Percentiles rank a stretch among this genome's conserved stretches.
Evolutionary conservation across 2,329 filamentous ascomycete genomes (phyloP).

Genomic region (Dactylellina drechsleri): DNA sequence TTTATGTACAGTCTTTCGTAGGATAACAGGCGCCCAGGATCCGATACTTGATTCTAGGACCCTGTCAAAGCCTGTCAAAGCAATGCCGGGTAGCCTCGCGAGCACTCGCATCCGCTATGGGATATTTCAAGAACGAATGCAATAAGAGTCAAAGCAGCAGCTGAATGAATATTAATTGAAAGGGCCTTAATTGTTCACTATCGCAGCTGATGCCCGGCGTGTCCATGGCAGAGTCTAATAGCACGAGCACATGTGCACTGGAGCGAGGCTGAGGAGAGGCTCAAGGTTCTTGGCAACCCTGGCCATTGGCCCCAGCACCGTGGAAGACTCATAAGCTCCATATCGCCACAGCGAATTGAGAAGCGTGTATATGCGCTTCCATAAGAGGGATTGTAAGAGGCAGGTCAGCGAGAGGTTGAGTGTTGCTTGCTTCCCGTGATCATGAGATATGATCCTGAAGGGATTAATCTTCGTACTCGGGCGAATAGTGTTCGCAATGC

Average conservation of each 20-base stretch:
- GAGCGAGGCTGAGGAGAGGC: slow-evolving; percentile 43
- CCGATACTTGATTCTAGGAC: no score
- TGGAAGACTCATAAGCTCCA: slow-evolving; percentile 27
- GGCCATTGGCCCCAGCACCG: neutral
- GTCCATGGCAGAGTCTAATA: slow-evolving; percentile 22
- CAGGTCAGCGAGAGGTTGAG: neutral
- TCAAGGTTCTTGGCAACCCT: slow-evolving; percentile 12
- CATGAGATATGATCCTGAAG: neutral
- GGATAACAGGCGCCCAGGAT: slow-evolving; percentile 1
- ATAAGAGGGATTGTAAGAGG: neutral
- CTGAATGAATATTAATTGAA: neutral
- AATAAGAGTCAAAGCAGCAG: slow-evolving; percentile 10
- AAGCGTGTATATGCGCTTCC: slow-evolving; percentile 20
- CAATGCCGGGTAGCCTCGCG: neutral
- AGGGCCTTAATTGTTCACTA: slow-evolving; percentile 5
- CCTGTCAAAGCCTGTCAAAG: no score
- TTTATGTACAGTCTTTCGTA: slow-evolving; percentile 23
- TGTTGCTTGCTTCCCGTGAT: slow-evolving; percentile 4
- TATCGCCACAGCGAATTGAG: slow-evolving; percentile 21
- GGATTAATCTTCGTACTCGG: no score
- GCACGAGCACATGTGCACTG: slow-evolving; percentile 11
- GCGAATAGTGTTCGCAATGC: no score
- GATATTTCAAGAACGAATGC: neutral
- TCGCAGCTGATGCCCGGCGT: slow-evolving; percentile 27
- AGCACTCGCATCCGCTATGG: slow-evolving; percentile 2